phyloP scores from a whole-genome alignment of 2,329 filamentous ascomycete genomes.

The Pseudonectria foliicola region DNA sequence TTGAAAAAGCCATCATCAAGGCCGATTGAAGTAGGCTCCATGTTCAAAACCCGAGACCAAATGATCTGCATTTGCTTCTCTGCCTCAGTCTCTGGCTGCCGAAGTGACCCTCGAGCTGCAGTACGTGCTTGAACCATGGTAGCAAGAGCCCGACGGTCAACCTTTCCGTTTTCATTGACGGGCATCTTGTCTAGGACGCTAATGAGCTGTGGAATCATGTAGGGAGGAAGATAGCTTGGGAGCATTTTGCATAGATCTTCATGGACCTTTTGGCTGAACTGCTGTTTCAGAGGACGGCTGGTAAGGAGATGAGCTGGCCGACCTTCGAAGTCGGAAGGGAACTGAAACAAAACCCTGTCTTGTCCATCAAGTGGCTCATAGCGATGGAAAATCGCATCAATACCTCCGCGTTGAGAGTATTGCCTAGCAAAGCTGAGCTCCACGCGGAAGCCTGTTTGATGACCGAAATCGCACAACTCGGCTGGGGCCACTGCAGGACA shows the following conservation, averaged over 20 bases:
- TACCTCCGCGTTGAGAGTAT: slow-evolving; percentile 10
- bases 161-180: slow-evolving; percentile 9
- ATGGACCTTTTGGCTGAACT: slow-evolving; percentile 1
- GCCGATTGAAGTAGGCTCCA: slow-evolving; percentile 20
- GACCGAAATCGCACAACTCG: slow-evolving; percentile 14
- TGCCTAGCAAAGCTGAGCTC: slow-evolving; percentile 37
- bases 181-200: slow-evolving; percentile 7
- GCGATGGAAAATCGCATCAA: slow-evolving; percentile 26
- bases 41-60: slow-evolving; percentile 9
- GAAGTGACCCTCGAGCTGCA: background rate
- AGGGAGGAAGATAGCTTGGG: slow-evolving; percentile 6
- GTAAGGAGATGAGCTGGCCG: background rate
- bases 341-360: slow-evolving; percentile 3
- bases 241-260: slow-evolving; percentile 2
- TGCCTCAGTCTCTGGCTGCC: background rate
- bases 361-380: slow-evolving; percentile 15
- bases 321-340: slow-evolving; percentile 7
- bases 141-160: slow-evolving; percentile 7
- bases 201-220: slow-evolving; percentile 9
- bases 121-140: background rate
- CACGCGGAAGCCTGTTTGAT: slow-evolving; percentile 35
- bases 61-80: slow-evolving; percentile 1
- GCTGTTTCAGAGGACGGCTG: slow-evolving; percentile 7
- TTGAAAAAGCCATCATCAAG: slow-evolving; percentile 21
- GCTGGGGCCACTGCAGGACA: slow-evolving; percentile 1